Conservation (phyloP, 768 basidiomycete species). For the Chalciporus sphaerocephalus region DNA sequence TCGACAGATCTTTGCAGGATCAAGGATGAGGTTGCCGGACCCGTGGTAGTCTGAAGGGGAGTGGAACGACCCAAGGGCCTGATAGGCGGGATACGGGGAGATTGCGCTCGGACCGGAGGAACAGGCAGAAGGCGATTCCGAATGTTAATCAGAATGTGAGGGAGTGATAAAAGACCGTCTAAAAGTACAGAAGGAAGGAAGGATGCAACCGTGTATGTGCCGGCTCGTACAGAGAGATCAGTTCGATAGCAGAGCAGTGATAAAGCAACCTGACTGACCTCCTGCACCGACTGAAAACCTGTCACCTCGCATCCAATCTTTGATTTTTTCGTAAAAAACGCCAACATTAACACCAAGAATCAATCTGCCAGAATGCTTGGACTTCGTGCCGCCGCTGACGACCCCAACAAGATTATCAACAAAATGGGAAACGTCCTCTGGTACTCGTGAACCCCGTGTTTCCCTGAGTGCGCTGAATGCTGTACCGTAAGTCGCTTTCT, state of each 20-base stretch:
- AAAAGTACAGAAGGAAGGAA: slow-evolving; percentile 61
- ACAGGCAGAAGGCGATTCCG: slow-evolving; percentile 57
- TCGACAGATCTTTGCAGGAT: slow-evolving; percentile 4
- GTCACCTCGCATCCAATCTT: slow-evolving; percentile 61
- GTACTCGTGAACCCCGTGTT: slow-evolving; percentile 44
- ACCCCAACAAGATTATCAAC: slow-evolving; percentile 55
- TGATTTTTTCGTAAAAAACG: slow-evolving; percentile 34
- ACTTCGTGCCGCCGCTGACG: slow-evolving; percentile 51
- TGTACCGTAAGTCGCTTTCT: slow-evolving; percentile 66
- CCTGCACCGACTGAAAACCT: slow-evolving; percentile 75
- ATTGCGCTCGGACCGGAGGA: slow-evolving; percentile 39
- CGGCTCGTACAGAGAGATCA: slow-evolving; percentile 40
- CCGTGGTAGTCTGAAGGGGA: slow-evolving; percentile 9
- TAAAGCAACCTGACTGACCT: slow-evolving; percentile 42
- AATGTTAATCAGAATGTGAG: slow-evolving; percentile 57
- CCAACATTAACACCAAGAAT: slow-evolving; percentile 46
- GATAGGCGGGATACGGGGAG: slow-evolving; percentile 25
- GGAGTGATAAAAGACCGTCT: slow-evolving; percentile 62
- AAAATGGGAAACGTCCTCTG: slow-evolving; percentile 54
- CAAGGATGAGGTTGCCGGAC: not conserved
- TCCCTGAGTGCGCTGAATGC: slow-evolving; percentile 54
- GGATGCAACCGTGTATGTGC: slow-evolving; percentile 67
- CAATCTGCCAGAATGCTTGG: slow-evolving; percentile 34
- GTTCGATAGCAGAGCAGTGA: slow-evolving; percentile 3
- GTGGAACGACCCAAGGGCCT: slow-evolving; percentile 15